Percentiles rank a stretch among this genome's conserved stretches.
Evolutionary conservation across 2,329 filamentous ascomycete species (phyloP).

Genomic region (Plenodomus tracheiphilus): DNA sequence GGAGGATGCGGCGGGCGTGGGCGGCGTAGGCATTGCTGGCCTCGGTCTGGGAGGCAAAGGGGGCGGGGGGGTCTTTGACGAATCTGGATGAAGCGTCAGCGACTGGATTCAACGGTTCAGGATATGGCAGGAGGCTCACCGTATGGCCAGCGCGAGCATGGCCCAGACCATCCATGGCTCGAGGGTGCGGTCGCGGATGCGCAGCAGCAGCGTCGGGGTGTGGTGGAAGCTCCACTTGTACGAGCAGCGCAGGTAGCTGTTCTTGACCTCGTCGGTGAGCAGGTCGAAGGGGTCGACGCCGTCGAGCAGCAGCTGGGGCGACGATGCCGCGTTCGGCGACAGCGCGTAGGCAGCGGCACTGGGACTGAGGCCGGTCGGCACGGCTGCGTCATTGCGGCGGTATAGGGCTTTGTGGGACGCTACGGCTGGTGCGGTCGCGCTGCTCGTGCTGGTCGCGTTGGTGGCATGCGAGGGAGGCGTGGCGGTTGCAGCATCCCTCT

Average conservation of each 20-base stretch:
- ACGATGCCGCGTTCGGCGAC: constrained; percentile 32
- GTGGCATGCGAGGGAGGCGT: constrained; percentile 14
- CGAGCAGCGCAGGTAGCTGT: constrained; percentile 45
- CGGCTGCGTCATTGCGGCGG: constrained; percentile 24
- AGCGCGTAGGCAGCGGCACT: constrained; percentile 17
- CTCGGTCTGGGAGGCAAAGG: constrained; percentile 43
- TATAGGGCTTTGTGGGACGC: constrained; percentile 14
- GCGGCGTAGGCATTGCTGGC: constrained; percentile 48
- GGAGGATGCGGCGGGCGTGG: constrained; percentile 46
- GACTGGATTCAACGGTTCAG: too few species aligned
- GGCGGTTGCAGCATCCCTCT: too few species aligned
- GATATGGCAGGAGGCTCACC: too few species aligned
- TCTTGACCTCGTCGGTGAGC: constrained; percentile 48
- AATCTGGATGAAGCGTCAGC: constrained; percentile 27
- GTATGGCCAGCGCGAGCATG: constrained; percentile 46
- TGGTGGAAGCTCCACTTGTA: constrained; percentile 51
- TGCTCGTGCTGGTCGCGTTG: background rate
- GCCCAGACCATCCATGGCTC: constrained; percentile 48
- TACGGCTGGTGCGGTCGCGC: background rate
- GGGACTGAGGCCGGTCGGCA: constrained; percentile 31
- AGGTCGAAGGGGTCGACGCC: constrained; percentile 44
- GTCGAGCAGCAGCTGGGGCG: constrained; percentile 24
- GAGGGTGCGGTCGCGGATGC: constrained; percentile 43
- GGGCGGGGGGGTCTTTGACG: constrained; percentile 40
- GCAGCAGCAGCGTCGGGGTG: constrained; percentile 44